Conservation (phyloP, 2,329 filamentous ascomycete genomes). For the Penicillium sp. region DNA sequence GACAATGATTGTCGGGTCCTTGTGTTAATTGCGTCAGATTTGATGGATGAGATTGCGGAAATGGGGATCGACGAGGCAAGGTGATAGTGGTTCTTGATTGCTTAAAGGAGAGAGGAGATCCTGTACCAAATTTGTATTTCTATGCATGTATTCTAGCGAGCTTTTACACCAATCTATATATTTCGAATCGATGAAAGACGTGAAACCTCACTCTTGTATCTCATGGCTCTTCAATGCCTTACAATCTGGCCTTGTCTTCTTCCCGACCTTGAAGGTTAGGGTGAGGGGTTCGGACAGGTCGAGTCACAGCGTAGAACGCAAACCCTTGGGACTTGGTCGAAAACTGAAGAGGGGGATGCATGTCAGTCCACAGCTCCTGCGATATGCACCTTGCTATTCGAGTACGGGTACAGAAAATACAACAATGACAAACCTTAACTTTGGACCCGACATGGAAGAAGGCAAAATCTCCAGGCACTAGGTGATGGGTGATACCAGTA, state of each 20-base stretch:
- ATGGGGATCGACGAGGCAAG: neutral
- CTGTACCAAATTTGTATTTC: neutral
- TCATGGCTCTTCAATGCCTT: neutral
- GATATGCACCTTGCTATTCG: neutral
- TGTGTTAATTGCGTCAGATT: neutral
- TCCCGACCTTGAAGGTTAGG: constrained; percentile 27
- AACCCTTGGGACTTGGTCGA: constrained; percentile 27
- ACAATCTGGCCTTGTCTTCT: constrained; percentile 20
- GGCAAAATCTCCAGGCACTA: constrained; percentile 24
- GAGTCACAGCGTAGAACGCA: constrained; percentile 30
- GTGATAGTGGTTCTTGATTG: neutral
- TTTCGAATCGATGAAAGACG: too few species aligned
- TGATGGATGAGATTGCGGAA: neutral
- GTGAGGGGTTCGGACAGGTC: constrained; percentile 24
- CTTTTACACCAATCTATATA: neutral
- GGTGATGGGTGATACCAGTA: constrained; percentile 23
- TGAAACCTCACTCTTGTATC: neutral
- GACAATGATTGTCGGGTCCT: neutral
- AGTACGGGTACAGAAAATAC: neutral
- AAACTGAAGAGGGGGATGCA: constrained; percentile 18
- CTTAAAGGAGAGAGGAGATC: neutral
- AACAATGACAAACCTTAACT: constrained; percentile 23
- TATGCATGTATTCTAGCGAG: neutral
- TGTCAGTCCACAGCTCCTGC: constrained; percentile 3
- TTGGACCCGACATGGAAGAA: constrained; percentile 27